A percentile compares a stretch with the other conserved stretches of the same genome.
phyloP scores from a whole-genome alignment of 441 rosid genomes.

The Euphorbia celastroides region DNA sequence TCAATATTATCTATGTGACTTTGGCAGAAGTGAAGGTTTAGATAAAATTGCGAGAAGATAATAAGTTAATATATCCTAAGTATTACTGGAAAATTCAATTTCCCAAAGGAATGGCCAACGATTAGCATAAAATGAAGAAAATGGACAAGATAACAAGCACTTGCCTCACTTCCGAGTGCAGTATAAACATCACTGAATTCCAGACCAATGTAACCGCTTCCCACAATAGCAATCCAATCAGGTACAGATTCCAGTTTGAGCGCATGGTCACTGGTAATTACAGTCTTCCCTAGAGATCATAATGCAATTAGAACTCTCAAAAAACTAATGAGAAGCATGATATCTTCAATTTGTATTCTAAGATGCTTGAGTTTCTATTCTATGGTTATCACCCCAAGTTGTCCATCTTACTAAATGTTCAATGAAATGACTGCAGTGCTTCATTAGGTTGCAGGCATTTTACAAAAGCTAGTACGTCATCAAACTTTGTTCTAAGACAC shows the following conservation, averaged over 20 bases:
- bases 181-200: conserved; percentile 99
- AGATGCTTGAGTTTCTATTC: neutral
- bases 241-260: conserved; percentile 90
- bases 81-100: neutral
- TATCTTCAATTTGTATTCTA: neutral
- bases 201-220: conserved; percentile 98
- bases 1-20: neutral
- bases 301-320: conserved; percentile 2
- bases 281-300: conserved; percentile 79
- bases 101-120: neutral
- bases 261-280: conserved; percentile 97
- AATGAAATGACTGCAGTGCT: neutral
- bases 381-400: neutral
- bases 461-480: neutral
- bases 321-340: conserved; percentile 3
- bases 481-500: neutral
- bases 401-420: neutral
- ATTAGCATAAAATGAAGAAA: neutral
- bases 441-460: conserved; percentile 1
- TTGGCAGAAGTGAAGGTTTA: neutral
- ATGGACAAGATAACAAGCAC: neutral
- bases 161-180: conserved; percentile 98
- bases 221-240: conserved; percentile 95
- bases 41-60: neutral
- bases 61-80: neutral